Evolutionary conservation across 345 rosid genomes (phyloP).

Genomic region (Microcos paniculata): DNA sequence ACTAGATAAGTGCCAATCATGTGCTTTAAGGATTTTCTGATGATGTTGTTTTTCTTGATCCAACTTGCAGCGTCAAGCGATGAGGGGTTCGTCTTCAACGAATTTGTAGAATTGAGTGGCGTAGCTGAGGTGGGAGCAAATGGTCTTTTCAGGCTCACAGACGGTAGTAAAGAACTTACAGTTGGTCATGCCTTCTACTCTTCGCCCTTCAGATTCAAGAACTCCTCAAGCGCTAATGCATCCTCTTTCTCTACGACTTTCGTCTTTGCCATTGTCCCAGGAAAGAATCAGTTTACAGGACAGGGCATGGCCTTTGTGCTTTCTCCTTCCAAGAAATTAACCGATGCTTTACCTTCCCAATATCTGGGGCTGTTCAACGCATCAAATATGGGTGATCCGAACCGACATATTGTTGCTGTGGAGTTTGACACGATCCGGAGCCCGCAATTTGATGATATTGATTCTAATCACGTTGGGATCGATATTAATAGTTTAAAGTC

Average conservation of each 20-base stretch:
- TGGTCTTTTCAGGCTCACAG: slow-evolving; percentile 48
- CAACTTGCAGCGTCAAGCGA: too few species aligned
- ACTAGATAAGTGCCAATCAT: too few species aligned
- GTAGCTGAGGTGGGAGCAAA: slow-evolving; percentile 30
- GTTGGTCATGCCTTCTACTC: slow-evolving; percentile 50
- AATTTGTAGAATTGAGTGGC: slow-evolving; percentile 21
- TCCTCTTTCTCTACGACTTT: slow-evolving; percentile 43
- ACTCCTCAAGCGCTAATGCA: neutral
- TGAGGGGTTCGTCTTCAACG: slow-evolving; percentile 31
- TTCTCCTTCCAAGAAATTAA: slow-evolving; percentile 33
- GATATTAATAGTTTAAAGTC: slow-evolving; percentile 50
- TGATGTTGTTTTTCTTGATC: too few species aligned
- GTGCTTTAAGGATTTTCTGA: too few species aligned
- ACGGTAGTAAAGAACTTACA: neutral
- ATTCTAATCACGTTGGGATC: slow-evolving; percentile 47
- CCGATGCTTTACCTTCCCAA: slow-evolving; percentile 24
- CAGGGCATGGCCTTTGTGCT: slow-evolving; percentile 48
- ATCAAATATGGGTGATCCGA: neutral
- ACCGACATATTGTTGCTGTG: slow-evolving; percentile 44
- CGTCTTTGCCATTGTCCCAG: slow-evolving; percentile 39
- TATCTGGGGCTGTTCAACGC: slow-evolving; percentile 46
- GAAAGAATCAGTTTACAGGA: slow-evolving; percentile 27
- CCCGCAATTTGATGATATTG: slow-evolving; percentile 11
- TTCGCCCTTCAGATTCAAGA: slow-evolving; percentile 21
- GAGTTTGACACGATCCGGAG: slow-evolving; percentile 51